phyloP scores from a whole-genome alignment of 2,329 filamentous ascomycete genomes.

The Metarhizium sp. region DNA sequence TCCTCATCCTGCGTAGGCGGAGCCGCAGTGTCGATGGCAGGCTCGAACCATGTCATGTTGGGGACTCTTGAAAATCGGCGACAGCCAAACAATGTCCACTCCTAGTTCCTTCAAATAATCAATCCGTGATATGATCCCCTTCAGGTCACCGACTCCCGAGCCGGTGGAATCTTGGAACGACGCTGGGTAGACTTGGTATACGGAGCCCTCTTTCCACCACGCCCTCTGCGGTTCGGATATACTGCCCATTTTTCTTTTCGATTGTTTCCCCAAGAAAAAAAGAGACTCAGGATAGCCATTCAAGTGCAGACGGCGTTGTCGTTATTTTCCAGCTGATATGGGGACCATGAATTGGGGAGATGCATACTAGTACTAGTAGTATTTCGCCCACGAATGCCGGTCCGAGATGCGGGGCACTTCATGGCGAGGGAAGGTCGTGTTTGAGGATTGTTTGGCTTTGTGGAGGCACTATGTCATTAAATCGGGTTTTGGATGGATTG shows the following conservation, averaged over 20 bases:
- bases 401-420: not conserved
- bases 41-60: constrained; percentile 51
- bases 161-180: constrained; percentile 51
- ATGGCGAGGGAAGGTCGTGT: not conserved
- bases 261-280: not conserved
- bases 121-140: constrained; percentile 46
- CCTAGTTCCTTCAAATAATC: constrained; percentile 47
- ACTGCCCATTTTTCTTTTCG: constrained; percentile 12
- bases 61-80: constrained; percentile 39
- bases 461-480: not conserved
- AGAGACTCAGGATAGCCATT: not conserved
- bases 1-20: not conserved
- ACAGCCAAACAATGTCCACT: constrained; percentile 48
- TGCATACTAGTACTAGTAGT: not conserved
- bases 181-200: constrained; percentile 55
- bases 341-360: not conserved
- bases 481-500: not conserved
- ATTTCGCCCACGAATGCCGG: not conserved
- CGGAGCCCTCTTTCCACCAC: constrained; percentile 53
- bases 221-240: constrained; percentile 16
- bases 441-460: not conserved
- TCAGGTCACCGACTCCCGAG: constrained; percentile 46
- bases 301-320: not conserved
- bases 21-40: not conserved
- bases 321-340: not conserved